phyloP scores from a whole-genome alignment of 768 basidiomycete genomes.

The Crepidotus variabilis region DNA sequence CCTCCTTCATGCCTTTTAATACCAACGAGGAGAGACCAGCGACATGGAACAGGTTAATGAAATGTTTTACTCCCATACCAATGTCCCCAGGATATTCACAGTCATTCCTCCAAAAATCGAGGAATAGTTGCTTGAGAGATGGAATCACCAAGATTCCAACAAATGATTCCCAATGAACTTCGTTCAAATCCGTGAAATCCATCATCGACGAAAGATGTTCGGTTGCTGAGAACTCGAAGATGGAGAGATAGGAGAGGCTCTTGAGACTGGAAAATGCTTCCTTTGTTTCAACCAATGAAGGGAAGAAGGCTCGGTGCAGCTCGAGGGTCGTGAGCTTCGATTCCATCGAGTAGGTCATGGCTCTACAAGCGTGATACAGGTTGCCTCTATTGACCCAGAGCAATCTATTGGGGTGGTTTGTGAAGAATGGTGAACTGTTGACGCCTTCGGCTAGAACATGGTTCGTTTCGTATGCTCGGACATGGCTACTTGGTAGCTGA shows the following conservation, averaged over 20 bases:
- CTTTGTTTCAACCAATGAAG: constrained; percentile 12
- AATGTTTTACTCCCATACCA: constrained; percentile 9
- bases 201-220: constrained; percentile 11
- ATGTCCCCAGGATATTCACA: background rate
- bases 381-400: constrained; percentile 19
- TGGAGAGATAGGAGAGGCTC: constrained; percentile 19
- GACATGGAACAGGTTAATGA: constrained; percentile 18
- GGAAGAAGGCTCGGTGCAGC: constrained; percentile 19
- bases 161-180: background rate
- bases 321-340: constrained; percentile 21
- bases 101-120: constrained; percentile 12
- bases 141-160: constrained; percentile 15
- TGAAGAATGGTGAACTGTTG: too few relatives aligned
- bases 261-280: constrained; percentile 17
- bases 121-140: constrained; percentile 18
- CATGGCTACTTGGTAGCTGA: background rate
- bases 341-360: constrained; percentile 10
- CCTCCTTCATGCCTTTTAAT: constrained; percentile 13
- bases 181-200: background rate
- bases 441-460: too few relatives aligned
- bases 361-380: constrained; percentile 17
- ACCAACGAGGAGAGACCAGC: constrained; percentile 12
- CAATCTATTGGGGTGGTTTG: background rate
- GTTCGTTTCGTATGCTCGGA: too few relatives aligned
- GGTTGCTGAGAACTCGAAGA: constrained; percentile 19